Conservation (phyloP, 768 basidiomycete genomes). For the Xerocomus brunneocitrinus region DNA sequence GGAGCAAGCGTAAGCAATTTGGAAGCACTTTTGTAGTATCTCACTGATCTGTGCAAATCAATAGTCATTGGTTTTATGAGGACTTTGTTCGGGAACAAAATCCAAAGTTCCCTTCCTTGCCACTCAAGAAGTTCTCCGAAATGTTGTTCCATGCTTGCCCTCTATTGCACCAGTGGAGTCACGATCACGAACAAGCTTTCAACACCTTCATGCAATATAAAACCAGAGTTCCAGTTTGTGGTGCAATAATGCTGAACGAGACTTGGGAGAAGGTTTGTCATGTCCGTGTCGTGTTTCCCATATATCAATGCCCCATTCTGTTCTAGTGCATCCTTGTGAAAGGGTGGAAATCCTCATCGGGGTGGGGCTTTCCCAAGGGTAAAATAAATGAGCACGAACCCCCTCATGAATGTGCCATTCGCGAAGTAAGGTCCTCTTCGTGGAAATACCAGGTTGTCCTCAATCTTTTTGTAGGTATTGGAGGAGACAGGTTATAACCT, state of each 20-base stretch:
- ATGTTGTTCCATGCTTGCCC: conserved; percentile 86
- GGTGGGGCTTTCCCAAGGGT: conserved; percentile 99
- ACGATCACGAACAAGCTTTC: conserved; percentile 83
- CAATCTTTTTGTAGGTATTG: conserved; percentile 58
- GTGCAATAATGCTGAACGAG: conserved; percentile 92
- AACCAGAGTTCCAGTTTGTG: conserved; percentile 94
- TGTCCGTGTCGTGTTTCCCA: conserved; percentile 2
- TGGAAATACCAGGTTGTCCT: conserved; percentile 1
- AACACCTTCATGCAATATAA: conserved; percentile 94
- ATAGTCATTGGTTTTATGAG: conserved; percentile 99
- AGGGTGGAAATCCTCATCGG: conserved; percentile 94
- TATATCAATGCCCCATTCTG: conserved; percentile 9
- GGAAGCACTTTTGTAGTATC: conserved; percentile 6
- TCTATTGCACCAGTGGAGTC: conserved; percentile 73
- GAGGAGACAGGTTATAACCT: conserved; percentile 97
- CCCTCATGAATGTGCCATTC: conserved; percentile 76
- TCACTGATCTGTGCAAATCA: conserved; percentile 10
- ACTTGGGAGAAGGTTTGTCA: conserved; percentile 82
- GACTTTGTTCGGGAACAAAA: conserved; percentile 95
- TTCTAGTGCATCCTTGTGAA: conserved; percentile 91
- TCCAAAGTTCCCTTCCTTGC: conserved; percentile 78
- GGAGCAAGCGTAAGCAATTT: conserved; percentile 85
- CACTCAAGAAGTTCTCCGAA: conserved; percentile 89
- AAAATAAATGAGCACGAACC: conserved; percentile 97
- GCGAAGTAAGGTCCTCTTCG: conserved; percentile 63